Base-by-base conservation (phyloP, 495 filamentous ascomycete species). In the Lasiosphaeria ovina region DNA sequence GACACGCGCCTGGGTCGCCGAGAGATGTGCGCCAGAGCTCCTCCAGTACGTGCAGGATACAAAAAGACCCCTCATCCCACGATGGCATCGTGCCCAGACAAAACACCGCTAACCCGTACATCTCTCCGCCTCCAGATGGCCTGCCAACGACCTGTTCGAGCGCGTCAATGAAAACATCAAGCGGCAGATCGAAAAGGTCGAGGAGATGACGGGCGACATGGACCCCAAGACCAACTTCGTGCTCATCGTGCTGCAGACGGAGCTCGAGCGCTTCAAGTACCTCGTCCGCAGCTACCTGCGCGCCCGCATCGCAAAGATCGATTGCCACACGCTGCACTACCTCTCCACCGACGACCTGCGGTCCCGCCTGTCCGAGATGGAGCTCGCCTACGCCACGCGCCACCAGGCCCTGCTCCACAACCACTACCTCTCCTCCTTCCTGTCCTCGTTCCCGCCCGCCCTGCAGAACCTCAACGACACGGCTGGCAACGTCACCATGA, bases 211-310 rank as follows among this genome's bases (percentile, higher is more conserved):
- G 44, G 89, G 85, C 59, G 84, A 87, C 65, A 82, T 92, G 80
- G 91, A 94, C 67, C 87, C 92, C 10, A 92, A 87, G 66, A 85
- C 90, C 58, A 97, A 95, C 73, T 95, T 98, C 71, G 84, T 82
- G 62, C 87, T 98, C 64, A 95, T 97, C 51, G 88, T 98, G 62
- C 86, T 97, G 58, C 94, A 98, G 79, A 98, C 95, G 33, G 94
- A 98, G 79, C 85, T 98, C 53, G 90, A 96, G 72, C 80, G 94
- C 44, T 93, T 88, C 73, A 96, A 96, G 78, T 98, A 89, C 69
- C 79, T 98, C 40, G 80, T 97, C 40, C 85, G 94, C 59, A 88
- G 86, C n/a, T 87, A 91, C 61, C 79, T 98, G 47, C 83, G 94
- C 51, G 84, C 88, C n/a, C 81, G 94, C 35, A 86, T 98, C 45